Base-by-base conservation (phyloP, 352 stramenopile genomes). In the Phytopythium helicoides region DNA sequence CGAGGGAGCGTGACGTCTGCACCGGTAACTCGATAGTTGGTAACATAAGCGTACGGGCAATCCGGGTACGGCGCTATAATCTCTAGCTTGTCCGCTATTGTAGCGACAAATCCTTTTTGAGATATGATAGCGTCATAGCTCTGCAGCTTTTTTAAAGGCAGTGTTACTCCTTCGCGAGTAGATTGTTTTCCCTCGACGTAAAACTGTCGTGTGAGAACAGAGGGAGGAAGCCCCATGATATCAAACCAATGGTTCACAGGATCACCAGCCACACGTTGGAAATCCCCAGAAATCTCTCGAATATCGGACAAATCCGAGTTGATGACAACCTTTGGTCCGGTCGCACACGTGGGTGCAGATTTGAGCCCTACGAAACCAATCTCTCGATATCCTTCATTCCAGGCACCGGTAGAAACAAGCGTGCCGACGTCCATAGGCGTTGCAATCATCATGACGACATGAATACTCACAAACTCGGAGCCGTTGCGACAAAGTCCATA, bases 401-500 rank as follows among this genome's bases (percentile, higher is more conserved):
- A 71, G 11, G 52, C 60, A 3, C 66, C 62, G 0, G 61, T 55
- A 2, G 66, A 60, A 18, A 74, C 42, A 3, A 68, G 52, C 4
- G 61, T 61, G 5, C 57, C 62, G 15, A 74, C 66, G 50, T 71
- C 66, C 8, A 58, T 56, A 7, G 66, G 61, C 5, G 66, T 71
- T 33, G 59, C 58, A 16, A 74, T 22, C 14, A 63, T 40, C 25
- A 63, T 46, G 14, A 74, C 34, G 18, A 66, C 71, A 26, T 74
- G 66, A 6, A 74, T 33, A 10, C 53, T 64, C 12, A 74, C 57
- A 37, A 68, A 74, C 40, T 71, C 66, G 21, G 55, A 64, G 6
- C 54, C 62, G 40, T 74, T 74, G 11, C 62, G 66, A 23, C 66
- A 74, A 1, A 74, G 19, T 19, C 61, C 66, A 26, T 74, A 74